Base-by-base conservation (phyloP, 768 basidiomycete species). In the Leccinum longicurvipes region DNA sequence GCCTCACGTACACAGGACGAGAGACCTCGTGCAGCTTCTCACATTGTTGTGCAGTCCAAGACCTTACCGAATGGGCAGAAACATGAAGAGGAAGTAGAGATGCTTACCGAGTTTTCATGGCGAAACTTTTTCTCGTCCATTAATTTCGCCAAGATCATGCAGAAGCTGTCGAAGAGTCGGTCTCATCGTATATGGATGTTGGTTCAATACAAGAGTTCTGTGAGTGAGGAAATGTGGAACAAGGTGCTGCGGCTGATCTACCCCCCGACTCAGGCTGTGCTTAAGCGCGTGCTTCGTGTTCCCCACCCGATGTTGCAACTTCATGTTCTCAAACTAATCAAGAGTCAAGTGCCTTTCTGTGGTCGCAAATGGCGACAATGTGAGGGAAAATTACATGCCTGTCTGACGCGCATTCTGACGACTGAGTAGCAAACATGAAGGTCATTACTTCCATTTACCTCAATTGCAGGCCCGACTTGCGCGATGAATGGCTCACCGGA, bases 311-410 rank as follows among this genome's bases (percentile, higher is more conserved):
- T 96, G 82, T 73, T 98, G 57, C 96, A 98, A 69, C 80, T 98
- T 24, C 93, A 97, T 72, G 84, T 97, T 9, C 79, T 99, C 61
- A 99, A 99, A 74, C 77, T 98, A 56, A 95, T 98, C 78, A 99
- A 99, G 78, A 95, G 93, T 61, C 97, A 98, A 79, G 94, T 98
- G 6, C 97, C 97, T 2, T 98, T 93, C 71, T 96, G 93, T 67
- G 97, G 96, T 19, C 81, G 96, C 41, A 98, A 96, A 74, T 99
- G 97, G 97, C 81, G 96, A 50, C 94, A 97, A 77, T 89, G 95
- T 97, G 73, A 64, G 83, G 70, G 44, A 49, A 48, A 47, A 51
- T 54, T 51, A 41, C 54, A 19, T 21, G 21, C 51, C 34, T 24
- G 39, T n/a, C 4, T 29, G 32, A 45, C 31, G 36, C 25, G n/a